These are phyloP conservation scores for Pholiota molesta DNA, from an alignment of 768 basidiomycete genomes.

Conservation along the genomic window DNA sequence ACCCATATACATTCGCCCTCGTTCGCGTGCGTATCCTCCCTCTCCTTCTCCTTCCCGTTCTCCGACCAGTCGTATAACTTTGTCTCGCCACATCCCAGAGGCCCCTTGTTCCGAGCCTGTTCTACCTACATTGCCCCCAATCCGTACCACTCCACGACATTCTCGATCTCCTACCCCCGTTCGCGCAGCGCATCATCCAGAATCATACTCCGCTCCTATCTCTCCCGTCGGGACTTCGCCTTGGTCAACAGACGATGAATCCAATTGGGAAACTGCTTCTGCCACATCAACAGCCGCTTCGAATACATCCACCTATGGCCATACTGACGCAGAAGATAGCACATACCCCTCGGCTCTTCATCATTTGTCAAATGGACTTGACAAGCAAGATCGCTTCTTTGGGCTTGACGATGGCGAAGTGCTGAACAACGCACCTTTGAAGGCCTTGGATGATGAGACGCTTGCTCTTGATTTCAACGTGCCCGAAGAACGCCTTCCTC, in stretches of 20 bases:
- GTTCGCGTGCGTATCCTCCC: conserved; percentile 52
- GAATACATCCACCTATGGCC: conserved; percentile 44
- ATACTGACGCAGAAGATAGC: conserved; percentile 17
- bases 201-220: conserved; percentile 26
- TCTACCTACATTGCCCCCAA: conserved; percentile 20
- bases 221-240: conserved; percentile 52
- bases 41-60: conserved; percentile 54
- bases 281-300: conserved; percentile 63
- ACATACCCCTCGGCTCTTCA: conserved; percentile 20
- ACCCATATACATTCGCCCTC: conserved; percentile 43
- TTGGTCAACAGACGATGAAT: conserved; percentile 80
- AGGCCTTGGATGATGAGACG: conserved; percentile 29
- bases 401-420: conserved; percentile 19
- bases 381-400: conserved; percentile 11
- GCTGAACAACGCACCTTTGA: conserved; percentile 22
- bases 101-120: conserved; percentile 20
- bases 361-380: conserved; percentile 2
- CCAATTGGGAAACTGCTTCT: conserved; percentile 75
- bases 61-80: conserved; percentile 21
- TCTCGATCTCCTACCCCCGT: conserved; percentile 45
- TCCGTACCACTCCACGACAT: conserved; percentile 28
- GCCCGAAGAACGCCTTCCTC: conserved; percentile 68
- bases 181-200: conserved; percentile 30
- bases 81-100: conserved; percentile 20
- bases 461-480: conserved; percentile 41